phyloP scores from a whole-genome alignment of 176 grass and related monocot species.

The Aegilops tauschii region DNA sequence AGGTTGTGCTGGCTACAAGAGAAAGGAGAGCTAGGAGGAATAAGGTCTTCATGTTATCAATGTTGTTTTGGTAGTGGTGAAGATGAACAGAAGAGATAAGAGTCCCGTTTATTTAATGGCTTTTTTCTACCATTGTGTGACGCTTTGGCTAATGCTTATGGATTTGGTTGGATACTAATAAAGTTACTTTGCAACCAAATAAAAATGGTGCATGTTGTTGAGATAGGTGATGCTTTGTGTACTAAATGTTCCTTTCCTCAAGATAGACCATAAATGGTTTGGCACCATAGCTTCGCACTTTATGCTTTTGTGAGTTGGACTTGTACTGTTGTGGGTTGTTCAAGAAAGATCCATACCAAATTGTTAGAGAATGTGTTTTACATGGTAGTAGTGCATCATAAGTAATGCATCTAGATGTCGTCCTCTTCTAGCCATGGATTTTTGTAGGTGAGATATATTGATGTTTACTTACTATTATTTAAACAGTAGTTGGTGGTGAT shows the following conservation, averaged over 20 bases:
- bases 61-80: neutral
- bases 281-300: neutral
- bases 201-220: neutral
- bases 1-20: neutral
- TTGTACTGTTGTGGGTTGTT: neutral
- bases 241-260: neutral
- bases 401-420: neutral
- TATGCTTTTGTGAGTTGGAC: neutral
- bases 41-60: neutral
- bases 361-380: neutral
- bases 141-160: neutral
- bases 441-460: neutral
- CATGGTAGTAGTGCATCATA: neutral
- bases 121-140: neutral
- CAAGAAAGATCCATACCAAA: neutral
- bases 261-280: neutral
- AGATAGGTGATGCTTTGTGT: neutral
- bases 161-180: neutral
- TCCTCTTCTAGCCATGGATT: neutral
- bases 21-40: neutral
- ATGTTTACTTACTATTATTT: too few relatives aligned
- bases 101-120: neutral
- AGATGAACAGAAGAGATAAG: neutral
- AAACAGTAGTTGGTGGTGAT: too few relatives aligned
- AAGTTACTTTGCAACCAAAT: neutral